Percentiles rank a stretch among this genome's conserved stretches.
These are phyloP conservation scores for Cardiospermum halicacabum DNA, from an alignment of 345 rosid species.

Conservation along the genomic window DNA sequence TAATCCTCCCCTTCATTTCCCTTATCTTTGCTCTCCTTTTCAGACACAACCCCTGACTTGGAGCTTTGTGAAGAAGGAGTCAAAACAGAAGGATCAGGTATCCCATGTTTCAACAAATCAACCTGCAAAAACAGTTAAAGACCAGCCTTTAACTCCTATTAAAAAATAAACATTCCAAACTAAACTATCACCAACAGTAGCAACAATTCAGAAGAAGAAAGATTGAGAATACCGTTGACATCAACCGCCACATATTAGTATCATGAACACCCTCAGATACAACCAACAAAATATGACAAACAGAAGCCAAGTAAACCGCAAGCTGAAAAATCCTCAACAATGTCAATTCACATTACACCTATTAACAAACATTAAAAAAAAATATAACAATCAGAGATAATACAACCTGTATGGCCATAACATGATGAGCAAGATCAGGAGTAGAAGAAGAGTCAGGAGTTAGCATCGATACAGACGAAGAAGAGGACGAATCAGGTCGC, in stretches of 20 bases:
- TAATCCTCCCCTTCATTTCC: constrained; percentile 47
- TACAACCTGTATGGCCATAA: constrained; percentile 72
- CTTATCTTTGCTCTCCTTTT: constrained; percentile 50
- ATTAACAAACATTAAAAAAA: no score
- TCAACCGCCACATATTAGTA: constrained; percentile 54
- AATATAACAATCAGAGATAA: not conserved
- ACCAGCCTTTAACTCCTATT: not conserved
- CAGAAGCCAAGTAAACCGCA: constrained; percentile 70
- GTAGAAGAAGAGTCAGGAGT: constrained; percentile 62
- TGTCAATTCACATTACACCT: constrained; percentile 17
- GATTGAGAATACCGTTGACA: constrained; percentile 50
- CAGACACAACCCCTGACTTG: constrained; percentile 36
- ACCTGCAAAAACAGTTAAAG: constrained; percentile 41
- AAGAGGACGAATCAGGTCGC: constrained; percentile 75
- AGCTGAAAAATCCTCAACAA: constrained; percentile 63
- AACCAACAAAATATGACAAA: constrained; percentile 78
- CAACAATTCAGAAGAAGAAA: not conserved
- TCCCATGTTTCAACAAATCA: constrained; percentile 76
- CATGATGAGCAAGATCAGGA: constrained; percentile 80
- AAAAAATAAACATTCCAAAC: not conserved
- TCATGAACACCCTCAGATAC: constrained; percentile 79
- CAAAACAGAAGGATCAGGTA: constrained; percentile 75
- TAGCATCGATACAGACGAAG: constrained; percentile 59
- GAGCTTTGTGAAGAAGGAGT: constrained; percentile 35
- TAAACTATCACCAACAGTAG: not conserved